A percentile compares a stretch with the other conserved stretches of the same genome.
These are phyloP conservation scores for Tylopilus sp. DNA, from an alignment of 768 basidiomycete genomes.

Conservation along the genomic window DNA sequence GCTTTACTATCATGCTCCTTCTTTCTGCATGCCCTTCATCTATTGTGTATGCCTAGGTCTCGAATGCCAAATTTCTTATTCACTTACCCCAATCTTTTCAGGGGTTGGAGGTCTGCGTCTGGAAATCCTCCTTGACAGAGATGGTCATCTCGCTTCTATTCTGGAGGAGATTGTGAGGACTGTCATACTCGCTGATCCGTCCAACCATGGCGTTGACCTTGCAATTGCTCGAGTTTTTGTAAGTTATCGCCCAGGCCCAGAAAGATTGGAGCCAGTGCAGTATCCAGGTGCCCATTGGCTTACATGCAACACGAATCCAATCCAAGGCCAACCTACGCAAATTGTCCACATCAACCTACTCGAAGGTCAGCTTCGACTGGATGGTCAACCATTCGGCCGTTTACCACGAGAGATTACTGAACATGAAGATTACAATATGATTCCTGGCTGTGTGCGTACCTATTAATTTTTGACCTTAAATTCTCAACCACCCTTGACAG, in stretches of 20 bases:
- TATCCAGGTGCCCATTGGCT: conserved; percentile 15
- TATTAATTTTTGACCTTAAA: not conserved
- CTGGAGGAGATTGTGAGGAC: not conserved
- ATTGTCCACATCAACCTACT: conserved; percentile 6
- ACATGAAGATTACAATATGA: not conserved
- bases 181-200: not conserved
- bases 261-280: conserved; percentile 5
- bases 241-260: conserved; percentile 4
- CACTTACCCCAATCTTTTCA: too few relatives aligned
- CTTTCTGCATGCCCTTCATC: too few relatives aligned
- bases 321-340: not conserved
- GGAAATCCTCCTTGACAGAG: too few relatives aligned
- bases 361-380: conserved; percentile 14
- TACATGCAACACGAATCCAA: not conserved
- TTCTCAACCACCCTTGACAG: not conserved
- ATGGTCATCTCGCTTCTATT: too few relatives aligned
- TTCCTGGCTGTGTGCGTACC: not conserved
- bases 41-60: too few relatives aligned
- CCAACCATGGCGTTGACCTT: conserved; percentile 10
- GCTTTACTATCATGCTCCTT: too few relatives aligned
- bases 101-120: too few relatives aligned
- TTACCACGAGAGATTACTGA: conserved; percentile 10
- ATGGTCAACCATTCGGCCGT: conserved; percentile 11
- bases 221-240: conserved; percentile 9
- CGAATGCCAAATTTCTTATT: too few relatives aligned